Conservation (phyloP, 179 eudicot species). For the Silene noctiflora region DNA sequence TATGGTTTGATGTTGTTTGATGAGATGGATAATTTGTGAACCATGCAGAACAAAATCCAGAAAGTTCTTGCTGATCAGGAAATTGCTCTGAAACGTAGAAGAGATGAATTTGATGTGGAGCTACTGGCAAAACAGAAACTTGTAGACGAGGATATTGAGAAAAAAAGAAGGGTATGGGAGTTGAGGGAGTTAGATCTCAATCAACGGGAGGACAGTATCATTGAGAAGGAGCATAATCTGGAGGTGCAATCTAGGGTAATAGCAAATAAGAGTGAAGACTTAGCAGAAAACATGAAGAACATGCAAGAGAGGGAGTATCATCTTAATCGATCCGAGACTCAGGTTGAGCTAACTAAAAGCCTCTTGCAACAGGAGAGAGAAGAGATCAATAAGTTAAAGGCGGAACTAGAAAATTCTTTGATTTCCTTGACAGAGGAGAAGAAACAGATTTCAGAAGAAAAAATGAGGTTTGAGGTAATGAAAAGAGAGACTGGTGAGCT, state of each 20-base stretch:
- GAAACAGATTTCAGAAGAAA: conserved; percentile 48
- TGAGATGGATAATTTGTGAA: conserved; percentile 16
- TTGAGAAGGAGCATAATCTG: conserved; percentile 64
- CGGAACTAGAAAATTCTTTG: conserved; percentile 47
- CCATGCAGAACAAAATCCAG: conserved; percentile 52
- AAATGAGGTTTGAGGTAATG: conserved; percentile 60
- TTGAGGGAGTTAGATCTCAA: conserved; percentile 74
- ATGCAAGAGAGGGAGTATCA: conserved; percentile 59
- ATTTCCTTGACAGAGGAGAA: conserved; percentile 52
- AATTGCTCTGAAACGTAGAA: conserved; percentile 46
- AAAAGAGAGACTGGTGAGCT: conserved; percentile 72
- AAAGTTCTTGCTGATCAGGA: conserved; percentile 56
- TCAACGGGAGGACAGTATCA: conserved; percentile 56
- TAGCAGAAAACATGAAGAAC: conserved; percentile 42
- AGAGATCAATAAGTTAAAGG: conserved; percentile 38
- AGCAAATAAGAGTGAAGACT: conserved; percentile 59
- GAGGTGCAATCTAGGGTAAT: conserved; percentile 55
- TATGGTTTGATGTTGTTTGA: conserved; percentile 4
- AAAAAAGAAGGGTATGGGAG: conserved; percentile 81
- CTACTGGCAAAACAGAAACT: conserved; percentile 49
- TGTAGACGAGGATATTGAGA: conserved; percentile 67
- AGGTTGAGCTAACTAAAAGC: conserved; percentile 39
- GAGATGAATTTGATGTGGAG: conserved; percentile 57
- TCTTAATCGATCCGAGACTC: conserved; percentile 44
- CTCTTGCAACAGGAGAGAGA: conserved; percentile 58